These are phyloP conservation scores for Westerdykella ornata DNA, from an alignment of 2,329 filamentous ascomycete genomes.

Conservation along the genomic window DNA sequence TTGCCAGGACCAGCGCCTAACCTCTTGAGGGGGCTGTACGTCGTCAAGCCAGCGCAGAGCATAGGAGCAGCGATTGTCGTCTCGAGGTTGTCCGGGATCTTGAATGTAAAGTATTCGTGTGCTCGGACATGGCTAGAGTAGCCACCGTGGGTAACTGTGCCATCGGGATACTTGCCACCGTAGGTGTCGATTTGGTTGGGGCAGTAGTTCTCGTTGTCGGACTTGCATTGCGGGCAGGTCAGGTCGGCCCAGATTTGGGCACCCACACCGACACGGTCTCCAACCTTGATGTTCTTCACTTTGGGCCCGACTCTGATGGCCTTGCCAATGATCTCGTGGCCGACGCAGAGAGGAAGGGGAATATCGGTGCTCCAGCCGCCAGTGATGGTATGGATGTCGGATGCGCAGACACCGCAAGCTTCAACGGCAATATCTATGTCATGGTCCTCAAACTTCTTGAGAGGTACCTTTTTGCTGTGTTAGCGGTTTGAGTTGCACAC, in stretches of 20 bases:
- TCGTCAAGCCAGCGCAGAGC: slow-evolving; percentile 79
- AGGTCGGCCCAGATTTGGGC: slow-evolving; percentile 47
- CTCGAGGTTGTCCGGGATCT: slow-evolving; percentile 67
- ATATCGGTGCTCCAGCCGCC: slow-evolving; percentile 59
- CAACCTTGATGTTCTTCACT: slow-evolving; percentile 45
- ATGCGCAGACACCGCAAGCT: slow-evolving; percentile 46
- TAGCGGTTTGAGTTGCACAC: slow-evolving; percentile 5
- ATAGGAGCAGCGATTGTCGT: slow-evolving; percentile 62
- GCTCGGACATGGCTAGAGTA: slow-evolving; percentile 62
- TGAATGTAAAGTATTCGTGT: slow-evolving; percentile 69
- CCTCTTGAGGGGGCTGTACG: slow-evolving; percentile 69
- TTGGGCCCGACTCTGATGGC: slow-evolving; percentile 46
- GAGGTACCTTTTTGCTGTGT: slow-evolving; percentile 54
- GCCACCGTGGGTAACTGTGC: slow-evolving; percentile 60
- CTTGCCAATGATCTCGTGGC: slow-evolving; percentile 53
- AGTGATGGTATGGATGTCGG: slow-evolving; percentile 45
- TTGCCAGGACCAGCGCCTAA: slow-evolving; percentile 70
- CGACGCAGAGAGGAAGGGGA: slow-evolving; percentile 58
- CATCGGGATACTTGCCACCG: slow-evolving; percentile 47
- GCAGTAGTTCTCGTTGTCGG: slow-evolving; percentile 50
- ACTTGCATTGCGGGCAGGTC: slow-evolving; percentile 47
- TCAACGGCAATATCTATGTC: slow-evolving; percentile 86
- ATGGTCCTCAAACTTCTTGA: slow-evolving; percentile 80
- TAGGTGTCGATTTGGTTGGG: slow-evolving; percentile 47
- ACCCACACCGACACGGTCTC: slow-evolving; percentile 45